Conservation (phyloP, 192 early-diverging fungal genomes). For the Allomyces arbusculus region DNA sequence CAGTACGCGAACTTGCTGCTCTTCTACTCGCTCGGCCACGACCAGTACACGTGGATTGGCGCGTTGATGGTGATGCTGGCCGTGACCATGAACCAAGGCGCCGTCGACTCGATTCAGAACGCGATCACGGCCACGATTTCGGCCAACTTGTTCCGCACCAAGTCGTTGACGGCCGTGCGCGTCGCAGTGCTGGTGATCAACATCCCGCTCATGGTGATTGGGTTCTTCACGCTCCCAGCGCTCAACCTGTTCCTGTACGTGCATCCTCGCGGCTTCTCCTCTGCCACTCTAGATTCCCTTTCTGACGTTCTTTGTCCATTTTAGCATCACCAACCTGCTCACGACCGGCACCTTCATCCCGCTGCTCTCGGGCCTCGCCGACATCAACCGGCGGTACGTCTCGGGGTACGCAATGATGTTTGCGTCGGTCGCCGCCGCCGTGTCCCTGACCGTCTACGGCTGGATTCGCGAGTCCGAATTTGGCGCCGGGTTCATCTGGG, state of each 20-base stretch:
- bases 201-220: background rate
- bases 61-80: slow-evolving; percentile 16
- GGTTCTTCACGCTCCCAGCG: background rate
- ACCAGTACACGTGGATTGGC: slow-evolving; percentile 8
- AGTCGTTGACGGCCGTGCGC: background rate
- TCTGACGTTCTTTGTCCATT: no score
- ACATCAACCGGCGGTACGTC: background rate
- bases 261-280: no score
- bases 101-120: slow-evolving; percentile 27
- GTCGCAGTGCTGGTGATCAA: background rate
- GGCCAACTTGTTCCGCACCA: background rate
- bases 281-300: no score
- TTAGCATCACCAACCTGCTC: slow-evolving; percentile 1
- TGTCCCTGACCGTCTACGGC: background rate
- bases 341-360: background rate
- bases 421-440: background rate
- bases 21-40: slow-evolving; percentile 18
- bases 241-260: background rate
- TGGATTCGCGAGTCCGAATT: background rate
- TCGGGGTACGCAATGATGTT: background rate
- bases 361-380: background rate
- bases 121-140: slow-evolving; percentile 16
- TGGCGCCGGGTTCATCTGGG: background rate
- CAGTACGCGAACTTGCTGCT: background rate
- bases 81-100: slow-evolving; percentile 22